Evolutionary conservation across 371 early-diverging fungal species (phyloP), one percentile per base, ranked within the genome.

Genomic region (Rhizopus stolonifer): DNA sequence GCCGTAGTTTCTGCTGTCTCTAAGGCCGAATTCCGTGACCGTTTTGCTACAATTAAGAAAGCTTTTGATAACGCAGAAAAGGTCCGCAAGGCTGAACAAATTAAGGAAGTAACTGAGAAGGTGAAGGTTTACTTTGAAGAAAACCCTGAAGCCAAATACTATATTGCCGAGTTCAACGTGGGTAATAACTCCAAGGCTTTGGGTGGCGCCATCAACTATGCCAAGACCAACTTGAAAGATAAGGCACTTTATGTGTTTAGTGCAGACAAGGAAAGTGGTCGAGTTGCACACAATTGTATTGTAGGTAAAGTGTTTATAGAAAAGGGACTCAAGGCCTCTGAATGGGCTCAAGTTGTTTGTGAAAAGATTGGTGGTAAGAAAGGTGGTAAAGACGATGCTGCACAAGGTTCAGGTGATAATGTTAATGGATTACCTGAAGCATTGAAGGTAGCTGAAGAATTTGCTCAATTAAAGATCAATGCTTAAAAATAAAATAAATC

Each of bases 11-110:
- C 95, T 48, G 80, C 87, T n/a, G 82, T 87, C 21, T 70, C 76
- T 59, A 96, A 96, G 81, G 76, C 86, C 19, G 68, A 72, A 29
- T 80, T 89, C 81, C 88, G 91, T 49, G 79, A 82, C 10, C 78
- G 75, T 42, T 88, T 87, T 57, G 77, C 78, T 25, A 75, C 61
- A 29, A 72, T 91, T 58, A 93, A 91, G 78, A 92, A 91, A 77
- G 65, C 63, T 4, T 90, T 92, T 61, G 88, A 84, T 45, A 95
- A 96, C 38, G 85, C 87, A 18, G 96, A 96, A 59, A 95, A 94
- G 84, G 86, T 84, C 0, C 81, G 87, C 56, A 93, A 94, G 79
- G 87, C 90, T 39, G 82, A 82, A 49, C 89, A 90, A 60, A 78
- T 81, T 57, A 93, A 93, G 80, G 77, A 81, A 66, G 89, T 89